These are phyloP conservation scores for Hypoxylon sp. DNA, from an alignment of 2,329 filamentous ascomycete species.

Conservation along the genomic window DNA sequence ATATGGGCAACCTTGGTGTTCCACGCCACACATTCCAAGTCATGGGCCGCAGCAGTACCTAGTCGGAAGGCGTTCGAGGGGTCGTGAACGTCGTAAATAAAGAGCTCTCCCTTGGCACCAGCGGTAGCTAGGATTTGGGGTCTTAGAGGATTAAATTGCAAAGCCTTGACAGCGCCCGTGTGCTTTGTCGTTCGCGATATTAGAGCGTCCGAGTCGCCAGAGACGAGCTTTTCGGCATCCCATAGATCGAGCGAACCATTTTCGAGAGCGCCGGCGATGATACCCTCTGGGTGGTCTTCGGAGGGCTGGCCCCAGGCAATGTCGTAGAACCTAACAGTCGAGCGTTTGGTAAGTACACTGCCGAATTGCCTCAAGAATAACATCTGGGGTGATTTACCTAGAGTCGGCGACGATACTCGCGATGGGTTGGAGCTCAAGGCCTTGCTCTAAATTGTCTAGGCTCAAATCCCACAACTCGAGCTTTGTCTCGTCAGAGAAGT, in stretches of 20 bases:
- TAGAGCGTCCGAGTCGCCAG: slow-evolving; percentile 72
- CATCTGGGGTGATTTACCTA: slow-evolving; percentile 65
- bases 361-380: neutral
- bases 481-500: slow-evolving; percentile 97
- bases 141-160: slow-evolving; percentile 95
- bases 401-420: slow-evolving; percentile 87
- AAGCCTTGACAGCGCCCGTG: slow-evolving; percentile 87
- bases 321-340: slow-evolving; percentile 81
- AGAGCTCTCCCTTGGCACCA: slow-evolving; percentile 94
- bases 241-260: slow-evolving; percentile 93
- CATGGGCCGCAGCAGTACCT: slow-evolving; percentile 86
- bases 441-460: slow-evolving; percentile 77
- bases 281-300: slow-evolving; percentile 79
- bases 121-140: slow-evolving; percentile 91
- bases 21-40: slow-evolving; percentile 97
- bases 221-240: slow-evolving; percentile 78
- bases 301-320: slow-evolving; percentile 91
- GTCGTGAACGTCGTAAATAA: slow-evolving; percentile 93
- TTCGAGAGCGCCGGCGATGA: slow-evolving; percentile 94
- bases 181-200: slow-evolving; percentile 90
- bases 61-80: slow-evolving; percentile 86
- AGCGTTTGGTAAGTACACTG: slow-evolving; percentile 34
- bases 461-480: slow-evolving; percentile 95
- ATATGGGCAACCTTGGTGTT: slow-evolving; percentile 98
- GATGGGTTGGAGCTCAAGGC: slow-evolving; percentile 84